Evolutionary conservation across 75 land plant species (phyloP).

Genomic region (Sequoiadendron giganteum): DNA sequence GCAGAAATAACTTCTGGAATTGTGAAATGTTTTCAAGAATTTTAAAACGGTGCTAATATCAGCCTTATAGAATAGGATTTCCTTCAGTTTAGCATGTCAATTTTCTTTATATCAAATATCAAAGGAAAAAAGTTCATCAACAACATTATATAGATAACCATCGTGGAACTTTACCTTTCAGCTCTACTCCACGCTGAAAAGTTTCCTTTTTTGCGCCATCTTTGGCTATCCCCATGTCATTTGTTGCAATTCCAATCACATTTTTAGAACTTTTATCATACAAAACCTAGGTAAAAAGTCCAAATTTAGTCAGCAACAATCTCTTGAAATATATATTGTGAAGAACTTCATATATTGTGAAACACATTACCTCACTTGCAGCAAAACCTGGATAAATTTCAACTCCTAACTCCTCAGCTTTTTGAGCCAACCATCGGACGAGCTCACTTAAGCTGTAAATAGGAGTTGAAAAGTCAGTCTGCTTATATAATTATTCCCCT

Average conservation of each 20-base stretch:
- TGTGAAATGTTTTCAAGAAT: no score
- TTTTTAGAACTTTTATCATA: constrained; percentile 51
- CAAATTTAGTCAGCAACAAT: background rate
- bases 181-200: constrained; percentile 90
- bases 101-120: background rate
- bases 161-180: constrained; percentile 53
- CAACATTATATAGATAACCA: background rate
- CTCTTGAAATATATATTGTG: background rate
- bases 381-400: constrained; percentile 99
- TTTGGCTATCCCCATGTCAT: constrained; percentile 97
- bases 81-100: background rate
- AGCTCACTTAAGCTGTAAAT: constrained; percentile 87
- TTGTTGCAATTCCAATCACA: constrained; percentile 89
- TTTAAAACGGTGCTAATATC: no score
- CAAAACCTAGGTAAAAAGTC: constrained; percentile 50
- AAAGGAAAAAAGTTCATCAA: background rate
- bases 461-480: constrained; percentile 1
- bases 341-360: background rate
- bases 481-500: constrained; percentile 1
- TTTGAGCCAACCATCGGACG: constrained; percentile 85
- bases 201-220: constrained; percentile 81
- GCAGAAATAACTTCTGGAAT: no score
- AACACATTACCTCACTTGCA: constrained; percentile 81
- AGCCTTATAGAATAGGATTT: no score
- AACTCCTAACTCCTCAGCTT: constrained; percentile 96